Evolutionary conservation across 495 filamentous ascomycete species (phyloP).

Genomic region (Melanomma pulvis-pyrius): DNA sequence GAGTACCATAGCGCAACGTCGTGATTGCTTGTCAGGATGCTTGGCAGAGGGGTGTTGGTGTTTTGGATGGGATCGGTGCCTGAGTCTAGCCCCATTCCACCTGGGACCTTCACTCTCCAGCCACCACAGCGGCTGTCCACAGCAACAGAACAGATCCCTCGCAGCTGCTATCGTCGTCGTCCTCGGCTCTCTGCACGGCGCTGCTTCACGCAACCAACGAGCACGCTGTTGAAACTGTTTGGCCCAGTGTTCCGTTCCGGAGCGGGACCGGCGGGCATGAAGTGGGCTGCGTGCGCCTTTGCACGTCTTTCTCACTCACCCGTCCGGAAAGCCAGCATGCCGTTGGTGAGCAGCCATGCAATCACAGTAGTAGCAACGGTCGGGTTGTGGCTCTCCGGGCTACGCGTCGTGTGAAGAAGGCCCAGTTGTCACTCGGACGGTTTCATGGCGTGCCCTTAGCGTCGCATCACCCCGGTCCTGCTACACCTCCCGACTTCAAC

Average conservation of each 20-base stretch:
- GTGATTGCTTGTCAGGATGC: background rate
- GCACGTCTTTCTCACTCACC: conserved; percentile 2
- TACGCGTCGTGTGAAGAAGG: conserved; percentile 11
- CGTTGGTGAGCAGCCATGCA: conserved; percentile 27
- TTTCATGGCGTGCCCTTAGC: conserved; percentile 33
- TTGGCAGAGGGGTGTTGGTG: conserved; percentile 4
- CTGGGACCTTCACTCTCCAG: background rate
- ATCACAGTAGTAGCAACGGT: background rate
- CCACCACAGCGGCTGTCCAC: background rate
- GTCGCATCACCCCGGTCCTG: conserved; percentile 39
- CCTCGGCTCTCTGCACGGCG: background rate
- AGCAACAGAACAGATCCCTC: background rate
- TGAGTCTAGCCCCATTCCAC: background rate
- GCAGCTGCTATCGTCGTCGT: too few species aligned
- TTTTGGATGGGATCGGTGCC: background rate
- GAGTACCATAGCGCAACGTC: background rate
- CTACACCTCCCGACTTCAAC: conserved; percentile 32
- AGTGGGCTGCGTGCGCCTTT: background rate
- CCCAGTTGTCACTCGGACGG: conserved; percentile 20
- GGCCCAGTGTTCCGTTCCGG: background rate
- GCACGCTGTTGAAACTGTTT: conserved; percentile 12
- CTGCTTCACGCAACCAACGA: background rate
- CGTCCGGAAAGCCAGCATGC: conserved; percentile 21
- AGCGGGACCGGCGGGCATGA: background rate
- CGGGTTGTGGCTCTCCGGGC: conserved; percentile 6